These are phyloP conservation scores for Cryphonectria carpinicola DNA, from an alignment of 2,329 filamentous ascomycete species.

Conservation along the genomic window DNA sequence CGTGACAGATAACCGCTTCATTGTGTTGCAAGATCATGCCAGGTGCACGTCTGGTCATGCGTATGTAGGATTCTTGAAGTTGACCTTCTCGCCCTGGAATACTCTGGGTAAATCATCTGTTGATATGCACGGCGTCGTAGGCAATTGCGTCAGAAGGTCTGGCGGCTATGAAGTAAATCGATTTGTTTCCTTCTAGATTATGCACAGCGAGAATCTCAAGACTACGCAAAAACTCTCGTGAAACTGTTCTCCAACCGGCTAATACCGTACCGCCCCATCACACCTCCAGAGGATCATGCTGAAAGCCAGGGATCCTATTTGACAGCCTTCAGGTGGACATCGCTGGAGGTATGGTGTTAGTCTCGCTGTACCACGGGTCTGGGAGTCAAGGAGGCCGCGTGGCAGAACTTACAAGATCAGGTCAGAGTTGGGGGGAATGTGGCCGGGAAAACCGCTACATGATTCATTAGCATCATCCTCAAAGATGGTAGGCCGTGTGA, in stretches of 20 bases:
- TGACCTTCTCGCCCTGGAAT: background rate
- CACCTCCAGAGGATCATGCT: background rate
- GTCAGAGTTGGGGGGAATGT: conserved; percentile 75
- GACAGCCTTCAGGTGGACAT: conserved; percentile 41
- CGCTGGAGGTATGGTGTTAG: conserved; percentile 35
- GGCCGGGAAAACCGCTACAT: conserved; percentile 73
- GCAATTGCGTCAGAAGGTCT: background rate
- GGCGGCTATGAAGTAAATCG: background rate
- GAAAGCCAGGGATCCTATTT: conserved; percentile 27
- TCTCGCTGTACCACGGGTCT: background rate
- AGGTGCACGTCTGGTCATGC: background rate
- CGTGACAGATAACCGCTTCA: conserved; percentile 14
- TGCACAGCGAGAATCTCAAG: background rate
- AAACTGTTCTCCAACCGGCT: background rate
- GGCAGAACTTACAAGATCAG: conserved; percentile 77
- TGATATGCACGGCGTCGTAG: background rate
- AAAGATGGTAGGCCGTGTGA: background rate
- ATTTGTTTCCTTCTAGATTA: conserved; percentile 4
- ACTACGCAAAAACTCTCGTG: background rate
- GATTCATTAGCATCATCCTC: conserved; percentile 31
- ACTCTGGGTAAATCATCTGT: background rate
- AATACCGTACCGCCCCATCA: background rate
- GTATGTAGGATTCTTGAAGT: background rate
- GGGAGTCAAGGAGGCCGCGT: background rate
- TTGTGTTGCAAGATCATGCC: conserved; percentile 23